Percentiles rank a stretch among this genome's conserved stretches.
These are phyloP conservation scores for sunflower (Helianthus annuus) DNA, from an alignment of 129 eudicot genomes.

Conservation along the genomic window HanXRQr2.0-SUNRISE NC_035446.2:165902443-165902942, in stretches of 20 bases:
- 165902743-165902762: conserved; percentile 65
- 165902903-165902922: no score
- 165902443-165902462: conserved; percentile 61
- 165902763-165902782: conserved; percentile 55
- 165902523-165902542: conserved; percentile 57
- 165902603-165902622: conserved; percentile 22
- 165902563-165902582: conserved; percentile 81
- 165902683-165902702: conserved; percentile 54
- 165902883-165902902: conserved; percentile 25
- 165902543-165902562: conserved; percentile 73
- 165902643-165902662: conserved; percentile 40
- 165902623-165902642: conserved; percentile 47
- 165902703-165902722: conserved; percentile 35
- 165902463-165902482: conserved; percentile 77
- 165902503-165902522: conserved; percentile 67
- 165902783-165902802: conserved; percentile 67
- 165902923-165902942: no score
- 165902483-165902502: conserved; percentile 50
- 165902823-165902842: conserved; percentile 74
- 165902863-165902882: conserved; percentile 37
- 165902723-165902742: conserved; percentile 53
- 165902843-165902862: conserved; percentile 54
- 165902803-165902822: conserved; percentile 52
- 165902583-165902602: conserved; percentile 38
- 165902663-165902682: conserved; percentile 53